Evolutionary conservation across 495 filamentous ascomycete species (phyloP), one percentile per base, ranked within the genome.

Genomic region (Chaetomium cochliodes): DNA sequence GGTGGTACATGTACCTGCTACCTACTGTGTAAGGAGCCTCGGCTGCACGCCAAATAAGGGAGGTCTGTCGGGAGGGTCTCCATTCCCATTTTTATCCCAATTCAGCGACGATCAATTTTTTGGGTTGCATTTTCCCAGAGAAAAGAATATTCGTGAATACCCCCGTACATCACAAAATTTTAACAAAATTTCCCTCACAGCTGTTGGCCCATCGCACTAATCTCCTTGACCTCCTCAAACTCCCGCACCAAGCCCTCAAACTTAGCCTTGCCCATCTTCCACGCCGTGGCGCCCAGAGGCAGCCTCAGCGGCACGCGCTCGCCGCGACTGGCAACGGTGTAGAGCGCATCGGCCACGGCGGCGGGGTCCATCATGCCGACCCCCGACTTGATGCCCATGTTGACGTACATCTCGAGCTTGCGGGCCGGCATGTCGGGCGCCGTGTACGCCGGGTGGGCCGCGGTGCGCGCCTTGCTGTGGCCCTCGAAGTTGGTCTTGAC

Each of bases 401-500:
- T 52, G 46, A 79, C 74, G 58, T 56, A 56, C 74, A 78, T 13
- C 47, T 75, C 67, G 0, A 83, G 61, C 50, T 69, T 56, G 33
- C 79, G 77, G 5, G 79, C 68, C 12, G 79, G 78, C 67, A 77
- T 74, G 56, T 63, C 69, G 2, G 69, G 66, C 12, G 65, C 76
- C 2, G 65, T 62, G 49, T 84, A 82, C 15, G 79, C 79, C 6
- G 76, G 74, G 62, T 80, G 74, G 25, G 71, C 69, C 50, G 37
- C 37, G 16, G 67, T 69, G 37, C 65, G 69, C 16, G 57, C 54
- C 52, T 73, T 73, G 51, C 71, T 56, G 44, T 69, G 69, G 25
- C 71, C 69, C 12, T 69, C 76, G 62, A 75, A 85, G 42, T 79
- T 76, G 26, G 82, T 85, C 59, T 81, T 80, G 39, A 81, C 77